Evolutionary conservation across 805 yeast genomes (phyloP).

Genomic region (Hanseniaspora pseudoguilliermondii): DNA sequence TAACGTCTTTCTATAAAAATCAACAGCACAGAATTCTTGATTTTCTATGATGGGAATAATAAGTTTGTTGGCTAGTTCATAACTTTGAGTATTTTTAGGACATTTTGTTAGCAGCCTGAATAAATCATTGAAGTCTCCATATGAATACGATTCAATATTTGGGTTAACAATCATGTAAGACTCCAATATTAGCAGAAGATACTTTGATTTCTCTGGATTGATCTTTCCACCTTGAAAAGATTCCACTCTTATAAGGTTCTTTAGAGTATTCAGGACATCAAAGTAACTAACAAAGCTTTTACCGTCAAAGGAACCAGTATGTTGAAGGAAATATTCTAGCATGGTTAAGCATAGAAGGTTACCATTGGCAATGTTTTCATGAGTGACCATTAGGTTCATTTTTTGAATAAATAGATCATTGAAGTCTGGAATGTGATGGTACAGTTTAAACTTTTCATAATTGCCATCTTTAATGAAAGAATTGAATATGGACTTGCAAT

Average conservation of each 20-base stretch:
- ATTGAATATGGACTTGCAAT: not conserved
- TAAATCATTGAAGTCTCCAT: not conserved
- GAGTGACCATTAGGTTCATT: not conserved
- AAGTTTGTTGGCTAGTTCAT: not conserved
- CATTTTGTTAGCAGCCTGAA: not conserved
- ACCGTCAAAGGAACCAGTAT: not conserved
- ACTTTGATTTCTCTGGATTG: not conserved
- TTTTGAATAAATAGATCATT: conserved; percentile 1
- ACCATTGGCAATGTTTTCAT: not conserved
- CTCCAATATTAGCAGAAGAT: not conserved
- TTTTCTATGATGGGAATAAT: not conserved
- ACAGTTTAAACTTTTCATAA: not conserved
- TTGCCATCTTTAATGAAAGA: not conserved
- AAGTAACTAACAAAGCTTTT: not conserved
- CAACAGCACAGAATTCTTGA: not conserved
- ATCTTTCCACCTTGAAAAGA: not conserved
- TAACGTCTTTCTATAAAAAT: not conserved
- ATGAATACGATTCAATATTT: not conserved
- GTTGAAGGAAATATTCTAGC: not conserved
- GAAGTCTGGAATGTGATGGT: not conserved
- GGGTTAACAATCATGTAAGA: not conserved
- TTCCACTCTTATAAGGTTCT: not conserved
- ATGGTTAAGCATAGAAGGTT: not conserved
- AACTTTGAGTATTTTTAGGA: not conserved
- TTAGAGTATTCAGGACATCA: not conserved